Base-by-base conservation (phyloP, 2,329 filamentous ascomycete genomes). In the Lasiodiplodia gonubiensis region DNA sequence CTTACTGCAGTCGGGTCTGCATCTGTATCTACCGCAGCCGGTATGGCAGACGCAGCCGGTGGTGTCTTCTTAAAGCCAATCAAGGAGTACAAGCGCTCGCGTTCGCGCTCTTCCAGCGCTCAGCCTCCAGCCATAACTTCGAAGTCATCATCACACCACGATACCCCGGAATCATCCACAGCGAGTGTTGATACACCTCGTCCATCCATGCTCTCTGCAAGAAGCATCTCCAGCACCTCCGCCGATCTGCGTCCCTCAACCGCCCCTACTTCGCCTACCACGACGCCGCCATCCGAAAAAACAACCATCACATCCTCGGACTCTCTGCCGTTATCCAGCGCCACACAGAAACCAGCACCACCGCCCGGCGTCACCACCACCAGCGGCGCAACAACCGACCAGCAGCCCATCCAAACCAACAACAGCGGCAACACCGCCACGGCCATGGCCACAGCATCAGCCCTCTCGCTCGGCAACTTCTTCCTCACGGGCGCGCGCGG, bases 1-100 rank as follows among this genome's bases (percentile, higher is more conserved):
- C 78, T 92, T 16, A 90, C 89, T 0, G 88, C 89, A 3, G 80
- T 86, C 4, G 83, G 85, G 2, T 86, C 86, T 5, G 88, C 89
- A 0, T 70, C 90, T 5, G 80, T 85, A n/a, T 81, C 82, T 5
- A 86, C 85, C 0, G 75, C 89, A 1, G 82, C 83, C 2, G 83
- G 85, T n/a, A 81, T 89, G 4, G 85, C 88, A 27, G 80, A 82
- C 27, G 88, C 89, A 0, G 77, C 90, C 14, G 86, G 84, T 1
- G 84, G 86, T 67, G 85, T 90, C 6, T 87, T 75, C 12, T 27
- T 61, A 23, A 61, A 61, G 21, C 57, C 57, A 1, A 42, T 42
- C 37, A 49, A 61, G 18, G 39, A 30, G 46, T 61, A 61, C 57
- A 61, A 49, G 39, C 57, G 57, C 21, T 30, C 39, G 10, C 57